A percentile compares a stretch with the other conserved stretches of the same genome.
Evolutionary conservation across 495 filamentous ascomycete genomes (phyloP).

Genomic region (Penicillium steckii): DNA sequence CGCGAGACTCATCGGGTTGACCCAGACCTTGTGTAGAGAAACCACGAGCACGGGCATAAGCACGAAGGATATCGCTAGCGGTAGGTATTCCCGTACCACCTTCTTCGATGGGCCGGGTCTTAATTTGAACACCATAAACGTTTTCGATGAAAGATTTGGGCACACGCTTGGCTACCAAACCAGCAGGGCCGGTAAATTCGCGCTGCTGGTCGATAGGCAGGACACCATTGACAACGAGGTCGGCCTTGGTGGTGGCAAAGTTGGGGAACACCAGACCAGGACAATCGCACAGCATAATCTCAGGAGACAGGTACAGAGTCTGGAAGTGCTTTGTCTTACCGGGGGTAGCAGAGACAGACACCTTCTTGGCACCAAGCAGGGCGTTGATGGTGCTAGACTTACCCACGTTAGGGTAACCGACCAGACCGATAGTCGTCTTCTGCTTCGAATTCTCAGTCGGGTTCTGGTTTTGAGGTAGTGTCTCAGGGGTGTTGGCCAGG

Average conservation of each 20-base stretch:
- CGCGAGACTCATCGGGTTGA: constrained; percentile 88
- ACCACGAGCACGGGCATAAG: constrained; percentile 86
- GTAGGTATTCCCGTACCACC: constrained; percentile 90
- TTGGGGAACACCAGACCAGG: constrained; percentile 98
- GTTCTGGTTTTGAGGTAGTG: constrained; percentile 31
- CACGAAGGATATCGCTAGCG: constrained; percentile 78
- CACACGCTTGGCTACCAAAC: constrained; percentile 84
- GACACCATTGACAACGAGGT: constrained; percentile 93
- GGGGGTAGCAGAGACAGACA: constrained; percentile 94
- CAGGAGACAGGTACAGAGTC: constrained; percentile 88
- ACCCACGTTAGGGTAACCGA: constrained; percentile 98
- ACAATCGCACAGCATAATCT: constrained; percentile 94
- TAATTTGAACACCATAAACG: constrained; percentile 88
- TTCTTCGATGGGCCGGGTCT: constrained; percentile 80
- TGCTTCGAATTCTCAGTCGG: constrained; percentile 36
- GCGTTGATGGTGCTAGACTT: constrained; percentile 99
- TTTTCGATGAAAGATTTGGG: constrained; percentile 89
- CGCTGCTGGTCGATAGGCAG: constrained; percentile 96
- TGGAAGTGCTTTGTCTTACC: constrained; percentile 99
- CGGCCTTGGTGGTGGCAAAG: constrained; percentile 94
- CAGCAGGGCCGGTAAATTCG: constrained; percentile 87
- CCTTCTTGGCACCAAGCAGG: constrained; percentile 95
- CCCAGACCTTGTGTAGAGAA: constrained; percentile 86
- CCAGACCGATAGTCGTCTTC: constrained; percentile 87
- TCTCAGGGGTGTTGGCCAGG: constrained; percentile 66